A percentile compares a stretch with the other conserved stretches of the same genome.
Evolutionary conservation across 73 alveolate genomes (phyloP).

Genomic region (Stentor coeruleus): DNA sequence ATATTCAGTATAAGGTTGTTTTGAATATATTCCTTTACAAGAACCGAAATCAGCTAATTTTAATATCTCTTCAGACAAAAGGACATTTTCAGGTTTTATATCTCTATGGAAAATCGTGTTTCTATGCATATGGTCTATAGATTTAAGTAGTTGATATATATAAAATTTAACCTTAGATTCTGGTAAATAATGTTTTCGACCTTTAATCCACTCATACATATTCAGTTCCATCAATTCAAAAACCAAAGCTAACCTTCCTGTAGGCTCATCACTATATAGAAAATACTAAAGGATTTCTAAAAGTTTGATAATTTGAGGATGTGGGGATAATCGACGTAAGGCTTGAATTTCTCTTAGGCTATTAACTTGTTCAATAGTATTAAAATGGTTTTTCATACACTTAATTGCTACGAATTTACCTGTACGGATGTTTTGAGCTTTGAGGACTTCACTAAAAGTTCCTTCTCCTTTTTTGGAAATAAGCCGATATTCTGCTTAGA

Average conservation of each 20-base stretch:
- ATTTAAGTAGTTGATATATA: constrained; percentile 85
- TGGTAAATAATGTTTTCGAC: constrained; percentile 77
- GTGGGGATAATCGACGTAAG: constrained; percentile 69
- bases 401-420: constrained; percentile 84
- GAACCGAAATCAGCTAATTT: constrained; percentile 93
- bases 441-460: constrained; percentile 95
- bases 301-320: constrained; percentile 93
- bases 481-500: constrained; percentile 22
- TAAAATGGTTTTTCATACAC: constrained; percentile 86
- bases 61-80: constrained; percentile 46
- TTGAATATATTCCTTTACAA: constrained; percentile 86
- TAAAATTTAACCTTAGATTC: constrained; percentile 85
- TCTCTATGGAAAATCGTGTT: constrained; percentile 95
- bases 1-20: constrained; percentile 93
- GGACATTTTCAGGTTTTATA: constrained; percentile 68
- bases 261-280: constrained; percentile 85
- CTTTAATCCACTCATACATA: constrained; percentile 96
- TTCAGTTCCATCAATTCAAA: constrained; percentile 99
- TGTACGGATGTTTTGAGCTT: constrained; percentile 84
- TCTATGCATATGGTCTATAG: constrained; percentile 95
- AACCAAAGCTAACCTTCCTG: constrained; percentile 98
- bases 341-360: constrained; percentile 54
- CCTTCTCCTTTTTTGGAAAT: constrained; percentile 78
- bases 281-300: constrained; percentile 54
- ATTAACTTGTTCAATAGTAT: constrained; percentile 73